Conservation (phyloP, 805 yeast species). For the Candida maesae region DNA sequence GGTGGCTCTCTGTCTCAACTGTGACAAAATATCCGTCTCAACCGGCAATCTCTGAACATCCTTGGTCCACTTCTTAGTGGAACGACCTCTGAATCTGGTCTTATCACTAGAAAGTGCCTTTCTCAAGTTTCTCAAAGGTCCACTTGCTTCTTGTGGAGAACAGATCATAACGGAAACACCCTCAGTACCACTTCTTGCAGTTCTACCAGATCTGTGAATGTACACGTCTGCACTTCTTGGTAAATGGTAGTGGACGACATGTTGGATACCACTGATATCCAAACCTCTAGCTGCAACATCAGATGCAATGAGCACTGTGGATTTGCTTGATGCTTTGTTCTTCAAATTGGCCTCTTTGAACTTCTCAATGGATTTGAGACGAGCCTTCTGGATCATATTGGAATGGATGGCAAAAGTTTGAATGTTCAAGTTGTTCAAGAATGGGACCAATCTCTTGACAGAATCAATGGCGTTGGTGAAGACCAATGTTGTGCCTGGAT, state of each 20-base stretch:
- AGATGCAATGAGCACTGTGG: slow-evolving; percentile 80
- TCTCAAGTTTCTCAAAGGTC: slow-evolving; percentile 76
- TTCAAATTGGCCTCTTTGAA: slow-evolving; percentile 52
- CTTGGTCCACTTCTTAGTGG: slow-evolving; percentile 43
- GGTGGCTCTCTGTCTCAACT: slow-evolving; percentile 62
- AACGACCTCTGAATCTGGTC: slow-evolving; percentile 27
- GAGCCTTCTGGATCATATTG: slow-evolving; percentile 90
- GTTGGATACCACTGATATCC: slow-evolving; percentile 86
- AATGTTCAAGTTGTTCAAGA: slow-evolving; percentile 64
- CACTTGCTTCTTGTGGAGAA: slow-evolving; percentile 90
- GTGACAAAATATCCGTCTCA: slow-evolving; percentile 68
- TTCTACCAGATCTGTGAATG: slow-evolving; percentile 95
- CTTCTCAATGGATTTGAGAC: slow-evolving; percentile 79
- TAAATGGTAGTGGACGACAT: slow-evolving; percentile 92
- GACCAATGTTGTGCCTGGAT: slow-evolving; percentile 85
- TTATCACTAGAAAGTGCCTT: slow-evolving; percentile 43
- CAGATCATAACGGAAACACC: slow-evolving; percentile 96
- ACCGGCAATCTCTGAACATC: slow-evolving; percentile 70
- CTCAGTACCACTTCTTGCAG: slow-evolving; percentile 91
- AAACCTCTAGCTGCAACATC: slow-evolving; percentile 99
- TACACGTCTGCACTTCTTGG: slow-evolving; percentile 94
- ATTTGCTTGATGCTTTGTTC: slow-evolving; percentile 39
- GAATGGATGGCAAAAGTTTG: slow-evolving; percentile 81
- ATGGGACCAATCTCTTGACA: slow-evolving; percentile 79
- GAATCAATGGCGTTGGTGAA: slow-evolving; percentile 96